A percentile compares a stretch with the other conserved stretches of the same genome.
These are phyloP conservation scores for Mortierella sp. DNA, from an alignment of 371 early-diverging fungal genomes.

Conservation along the genomic window DNA sequence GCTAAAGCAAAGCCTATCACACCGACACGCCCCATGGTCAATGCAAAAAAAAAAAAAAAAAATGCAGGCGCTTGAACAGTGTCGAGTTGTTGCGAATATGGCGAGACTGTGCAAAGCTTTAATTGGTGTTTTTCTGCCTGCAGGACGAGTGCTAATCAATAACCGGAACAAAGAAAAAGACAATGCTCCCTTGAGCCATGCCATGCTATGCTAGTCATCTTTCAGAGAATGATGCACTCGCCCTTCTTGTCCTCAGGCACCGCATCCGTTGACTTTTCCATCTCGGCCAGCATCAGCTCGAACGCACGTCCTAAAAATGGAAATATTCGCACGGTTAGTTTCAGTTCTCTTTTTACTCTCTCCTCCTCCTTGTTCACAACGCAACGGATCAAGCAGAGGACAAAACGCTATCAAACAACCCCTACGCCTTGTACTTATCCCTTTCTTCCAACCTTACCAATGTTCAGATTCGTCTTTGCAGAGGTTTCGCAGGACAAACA, in stretches of 20 bases:
- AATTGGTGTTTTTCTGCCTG: not conserved
- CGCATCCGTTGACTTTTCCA: constrained; percentile 72
- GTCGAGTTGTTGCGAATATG: too few relatives aligned
- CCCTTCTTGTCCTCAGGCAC: constrained; percentile 71
- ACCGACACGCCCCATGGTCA: too few relatives aligned
- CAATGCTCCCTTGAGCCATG: not conserved
- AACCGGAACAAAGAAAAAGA: not conserved
- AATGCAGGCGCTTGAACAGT: not conserved
- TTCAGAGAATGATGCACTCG: constrained; percentile 64
- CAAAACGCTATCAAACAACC: not conserved
- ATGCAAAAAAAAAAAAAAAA: too few relatives aligned
- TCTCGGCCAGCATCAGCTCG: constrained; percentile 75
- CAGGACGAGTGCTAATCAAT: not conserved
- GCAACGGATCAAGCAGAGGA: not conserved
- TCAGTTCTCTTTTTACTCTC: not conserved
- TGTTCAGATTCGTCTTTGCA: constrained; percentile 92
- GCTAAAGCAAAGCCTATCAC: too few relatives aligned
- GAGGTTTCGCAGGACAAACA: constrained; percentile 91
- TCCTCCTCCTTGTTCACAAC: too few relatives aligned
- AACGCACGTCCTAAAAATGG: constrained; percentile 70
- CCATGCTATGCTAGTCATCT: not conserved
- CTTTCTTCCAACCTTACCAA: constrained; percentile 66
- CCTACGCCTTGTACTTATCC: not conserved
- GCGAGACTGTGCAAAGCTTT: not conserved
- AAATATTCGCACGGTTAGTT: constrained; percentile 9